Evolutionary conservation across 345 rosid species (phyloP), one percentile per base, ranked within the genome.

Genomic region (Syzygium grande): DNA sequence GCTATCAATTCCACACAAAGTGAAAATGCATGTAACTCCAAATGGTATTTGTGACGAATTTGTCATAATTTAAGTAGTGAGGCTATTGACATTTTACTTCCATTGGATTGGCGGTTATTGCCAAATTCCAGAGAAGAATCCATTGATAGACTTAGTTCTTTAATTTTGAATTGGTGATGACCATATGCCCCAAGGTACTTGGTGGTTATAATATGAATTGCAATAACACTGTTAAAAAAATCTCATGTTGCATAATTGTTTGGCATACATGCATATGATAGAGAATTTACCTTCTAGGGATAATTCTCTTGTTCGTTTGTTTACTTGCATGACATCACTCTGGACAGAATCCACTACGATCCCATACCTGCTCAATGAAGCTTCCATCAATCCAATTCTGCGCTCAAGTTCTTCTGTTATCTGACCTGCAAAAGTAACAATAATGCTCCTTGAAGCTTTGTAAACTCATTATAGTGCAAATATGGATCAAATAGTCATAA

Each of bases 321-420:
- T 94, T 86, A 92, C 93, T 92, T 97, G 99, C 94, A 97, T 93
- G 87, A 98, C 89, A 91, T 98, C 96, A 86, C 92, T 93, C 93
- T 97, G 97, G 88, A 96, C 90, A 79, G 99, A 94, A 90, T 93
- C 98, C 89, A 98, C 87, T 89, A 95, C 93, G 94, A 94, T 96
- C 59, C 95, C 95, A 88, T 93, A 91, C 93, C 94, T 96, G 91
- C 89, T 98, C 77, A 96, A 84, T 84, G 97, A 95, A 90, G 96
- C 94, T 90, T 96, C 99, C 89, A 94, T 92, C 92, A 94, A 89
- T 83, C 95, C 95, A 86, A 94, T 89, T 90, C 93, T 92, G 68
- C 89, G 96, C 91, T 94, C 96, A 86, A 96, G 94, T 88, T 95
- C 99, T 91, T 96, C 97, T 87, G 90, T 89, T 17, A 89, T 84